Base-by-base conservation (phyloP, 2,329 filamentous ascomycete genomes). In the Phoma herbarum region DNA sequence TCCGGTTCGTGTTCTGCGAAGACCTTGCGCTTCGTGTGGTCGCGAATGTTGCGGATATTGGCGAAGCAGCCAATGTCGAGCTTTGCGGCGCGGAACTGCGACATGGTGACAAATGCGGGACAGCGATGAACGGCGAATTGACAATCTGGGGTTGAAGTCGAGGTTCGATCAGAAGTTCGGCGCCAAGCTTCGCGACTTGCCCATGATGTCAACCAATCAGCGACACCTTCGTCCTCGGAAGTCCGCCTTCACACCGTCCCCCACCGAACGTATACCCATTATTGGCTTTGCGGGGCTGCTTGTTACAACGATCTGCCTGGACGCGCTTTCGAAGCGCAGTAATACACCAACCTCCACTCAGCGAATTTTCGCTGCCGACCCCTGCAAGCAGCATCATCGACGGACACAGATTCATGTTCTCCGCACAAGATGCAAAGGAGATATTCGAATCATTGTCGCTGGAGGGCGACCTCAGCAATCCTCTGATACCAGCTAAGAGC, bases 1-100 rank as follows among this genome's bases (percentile, higher is more conserved):
- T 97, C 90, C 4, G 93, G 87, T 82, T 99, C 95, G 75, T 90
- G 83, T 76, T 92, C 84, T 75, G 90, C 90, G 73, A 93, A 97
- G 59, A 93, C 91, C 82, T 96, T 94, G 72, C 95, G 90, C 86
- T 98, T 99, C 54, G 93, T 93, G 82, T 98, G 92, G 79, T 99
- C 95, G 71, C 95, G 92, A 76, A 99, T 90, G 67, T 91, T 86
- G 67, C 90, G 89, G 77, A 90, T 87, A 75, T 97, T 97, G 81
- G 96, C 79, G 75, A 91, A 97, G 76, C 92, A 92, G 77, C 90
- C 89, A 68, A 98, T 82, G 70, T 98, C 93, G 69, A 97, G 88
- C 83, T 89, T 93, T 81, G 96, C 96, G 29, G 93, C 85, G 70
- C 93, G 85, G 80, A 97, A 97, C 82, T 93, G 91, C 46, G 91